These are phyloP conservation scores for Hyaloscypha variabilis DNA, from an alignment of 495 filamentous ascomycete genomes.

Conservation along the genomic window DNA sequence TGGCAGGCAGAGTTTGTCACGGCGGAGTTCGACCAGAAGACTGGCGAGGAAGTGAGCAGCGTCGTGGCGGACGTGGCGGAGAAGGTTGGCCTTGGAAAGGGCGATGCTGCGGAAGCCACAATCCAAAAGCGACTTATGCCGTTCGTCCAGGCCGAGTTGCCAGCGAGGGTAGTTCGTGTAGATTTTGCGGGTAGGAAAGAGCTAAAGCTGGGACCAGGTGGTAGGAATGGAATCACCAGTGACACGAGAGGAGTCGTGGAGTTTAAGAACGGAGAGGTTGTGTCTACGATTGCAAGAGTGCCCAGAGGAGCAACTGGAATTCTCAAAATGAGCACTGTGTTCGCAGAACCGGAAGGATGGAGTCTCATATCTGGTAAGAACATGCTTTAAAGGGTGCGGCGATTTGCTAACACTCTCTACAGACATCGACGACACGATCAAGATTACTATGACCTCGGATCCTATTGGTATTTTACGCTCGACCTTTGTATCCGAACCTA, in stretches of 20 bases:
- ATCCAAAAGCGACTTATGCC: slow-evolving; percentile 74
- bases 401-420: slow-evolving; percentile 17
- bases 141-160: slow-evolving; percentile 75
- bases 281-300: slow-evolving; percentile 48
- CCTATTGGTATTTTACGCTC: slow-evolving; percentile 77
- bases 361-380: slow-evolving; percentile 71
- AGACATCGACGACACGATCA: slow-evolving; percentile 97
- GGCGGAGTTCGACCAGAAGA: slow-evolving; percentile 74
- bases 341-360: slow-evolving; percentile 82
- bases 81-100: slow-evolving; percentile 69
- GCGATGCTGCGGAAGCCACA: slow-evolving; percentile 58
- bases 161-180: slow-evolving; percentile 64
- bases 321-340: slow-evolving; percentile 65
- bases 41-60: slow-evolving; percentile 64
- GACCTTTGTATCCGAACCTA: slow-evolving; percentile 77
- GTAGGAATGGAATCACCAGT: slow-evolving; percentile 68
- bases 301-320: slow-evolving; percentile 48
- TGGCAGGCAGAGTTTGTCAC: slow-evolving; percentile 85
- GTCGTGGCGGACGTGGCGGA: slow-evolving; percentile 72
- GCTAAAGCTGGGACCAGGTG: slow-evolving; percentile 68
- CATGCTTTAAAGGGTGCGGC: not conserved
- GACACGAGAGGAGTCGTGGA: slow-evolving; percentile 52
- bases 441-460: slow-evolving; percentile 80
- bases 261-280: slow-evolving; percentile 41
- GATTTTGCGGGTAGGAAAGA: slow-evolving; percentile 46